Base-by-base conservation (phyloP, 1,139 yeast genomes). In the Kodamaea sp. region DNA sequence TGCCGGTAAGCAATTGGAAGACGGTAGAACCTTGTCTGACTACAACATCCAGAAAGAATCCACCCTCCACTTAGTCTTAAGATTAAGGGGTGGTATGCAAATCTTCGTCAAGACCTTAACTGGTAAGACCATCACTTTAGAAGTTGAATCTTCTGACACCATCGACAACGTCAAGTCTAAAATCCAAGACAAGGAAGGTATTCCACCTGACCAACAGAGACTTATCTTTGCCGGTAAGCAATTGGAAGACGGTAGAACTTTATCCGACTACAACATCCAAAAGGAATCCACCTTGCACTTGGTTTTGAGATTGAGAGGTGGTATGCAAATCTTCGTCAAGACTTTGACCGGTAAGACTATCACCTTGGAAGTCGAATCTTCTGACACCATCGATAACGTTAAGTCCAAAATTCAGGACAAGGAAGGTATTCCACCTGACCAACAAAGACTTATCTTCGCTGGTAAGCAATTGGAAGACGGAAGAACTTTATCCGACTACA, bases 401-500 rank as follows among this genome's bases (percentile, higher is more conserved):
- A 86, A 86, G 78, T 76, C 90, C 62, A 86, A 86, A 81, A 86
- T 86, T 65, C 94, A 85, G 74, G 95, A 86, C 78, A 85, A 85
- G 79, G 95, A 86, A 72, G 95, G 95, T 62, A 86, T 86, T 55
- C 95, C 95, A 66, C 95, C 95, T 62, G 95, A 85, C 74, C 95
- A 86, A 71, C 95, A 86, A 75, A 83, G 95, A 72, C 78, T 86
- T 65, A 86, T 86, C 72, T 86, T 86, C 58, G 95, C 95, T 53
- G 95, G 95, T 74, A 86, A 86, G 78, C 95, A 86, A 75, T 80
- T 86, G 63, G 95, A 86, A 70, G 95, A 86, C 61, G 95, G 94
- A 62, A 83, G 95, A 79, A 86, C 95, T 54, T 76, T 86, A 54
- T 82, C 92, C 48, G 95, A 86, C 77, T 86, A 86, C 88, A 86